Conservation (phyloP, 306 rosid species). For the Comarum palustre region DNA sequence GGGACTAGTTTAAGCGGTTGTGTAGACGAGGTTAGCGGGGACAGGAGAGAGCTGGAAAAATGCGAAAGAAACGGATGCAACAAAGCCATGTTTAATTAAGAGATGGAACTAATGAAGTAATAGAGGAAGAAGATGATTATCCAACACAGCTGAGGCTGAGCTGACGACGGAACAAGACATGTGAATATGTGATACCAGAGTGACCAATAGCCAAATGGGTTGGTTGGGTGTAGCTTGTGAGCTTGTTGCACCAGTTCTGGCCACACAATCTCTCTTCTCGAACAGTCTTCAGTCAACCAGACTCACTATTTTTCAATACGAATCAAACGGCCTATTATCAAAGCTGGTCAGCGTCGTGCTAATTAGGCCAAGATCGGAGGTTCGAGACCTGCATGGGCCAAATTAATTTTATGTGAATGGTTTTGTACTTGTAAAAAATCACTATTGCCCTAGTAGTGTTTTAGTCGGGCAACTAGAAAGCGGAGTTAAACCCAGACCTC, state of each 20-base stretch:
- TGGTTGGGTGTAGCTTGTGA: constrained; percentile 28
- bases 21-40: not conserved
- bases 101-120: not conserved
- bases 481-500: too few relatives aligned
- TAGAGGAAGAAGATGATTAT: not conserved
- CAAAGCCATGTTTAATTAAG: constrained; percentile 35
- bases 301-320: not conserved
- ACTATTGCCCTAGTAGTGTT: too few relatives aligned
- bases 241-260: constrained; percentile 9
- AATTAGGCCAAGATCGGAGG: not conserved
- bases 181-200: not conserved
- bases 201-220: not conserved
- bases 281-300: not conserved
- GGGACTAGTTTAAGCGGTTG: constrained; percentile 18
- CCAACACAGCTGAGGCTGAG: not conserved
- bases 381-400: constrained; percentile 18
- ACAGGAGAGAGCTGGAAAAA: constrained; percentile 14
- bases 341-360: not conserved
- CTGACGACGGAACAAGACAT: constrained; percentile 1
- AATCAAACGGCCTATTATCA: constrained; percentile 5
- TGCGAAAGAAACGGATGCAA: constrained; percentile 31
- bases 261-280: constrained; percentile 23
- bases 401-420: too few relatives aligned
- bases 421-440: too few relatives aligned
- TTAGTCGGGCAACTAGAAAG: too few relatives aligned